A percentile compares a stretch with the other conserved stretches of the same genome.
Evolutionary conservation across 2,329 filamentous ascomycete genomes (phyloP).

Genomic region (Dryadomyces quercus-mongolicae): DNA sequence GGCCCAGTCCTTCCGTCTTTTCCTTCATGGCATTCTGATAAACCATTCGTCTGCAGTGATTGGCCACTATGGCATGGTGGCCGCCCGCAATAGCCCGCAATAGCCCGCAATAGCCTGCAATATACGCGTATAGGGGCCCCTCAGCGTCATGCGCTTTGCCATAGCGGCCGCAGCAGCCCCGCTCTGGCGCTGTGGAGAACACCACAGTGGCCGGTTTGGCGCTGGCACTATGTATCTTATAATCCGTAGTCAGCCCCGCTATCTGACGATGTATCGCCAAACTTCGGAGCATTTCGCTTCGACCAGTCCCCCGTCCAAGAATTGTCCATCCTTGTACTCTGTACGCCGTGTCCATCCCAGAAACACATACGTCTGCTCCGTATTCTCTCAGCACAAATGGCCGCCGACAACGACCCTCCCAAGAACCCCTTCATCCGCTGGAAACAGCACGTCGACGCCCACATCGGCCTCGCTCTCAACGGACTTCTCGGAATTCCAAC

Average conservation of each 20-base stretch:
- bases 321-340: too few species aligned
- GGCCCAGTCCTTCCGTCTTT: neutral
- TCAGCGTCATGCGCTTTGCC: neutral
- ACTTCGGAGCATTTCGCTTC: neutral
- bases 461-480: conserved; percentile 21
- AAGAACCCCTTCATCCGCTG: conserved; percentile 28
- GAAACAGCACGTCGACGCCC: conserved; percentile 27
- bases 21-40: neutral
- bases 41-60: neutral
- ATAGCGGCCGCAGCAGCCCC: neutral
- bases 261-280: neutral
- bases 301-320: neutral
- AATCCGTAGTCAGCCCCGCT: too few species aligned
- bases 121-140: too few species aligned
- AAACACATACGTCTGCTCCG: conserved; percentile 7
- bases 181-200: neutral
- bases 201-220: too few species aligned
- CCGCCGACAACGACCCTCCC: conserved; percentile 11
- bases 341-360: neutral
- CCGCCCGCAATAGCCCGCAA: too few species aligned
- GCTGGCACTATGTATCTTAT: too few species aligned
- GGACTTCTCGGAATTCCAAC: conserved; percentile 16
- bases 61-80: neutral
- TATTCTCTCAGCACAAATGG: neutral
- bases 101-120: too few species aligned